Evolutionary conservation across 2,329 filamentous ascomycete genomes (phyloP), one percentile per base, ranked within the genome.

Genomic region (Fusarium penzigii): DNA sequence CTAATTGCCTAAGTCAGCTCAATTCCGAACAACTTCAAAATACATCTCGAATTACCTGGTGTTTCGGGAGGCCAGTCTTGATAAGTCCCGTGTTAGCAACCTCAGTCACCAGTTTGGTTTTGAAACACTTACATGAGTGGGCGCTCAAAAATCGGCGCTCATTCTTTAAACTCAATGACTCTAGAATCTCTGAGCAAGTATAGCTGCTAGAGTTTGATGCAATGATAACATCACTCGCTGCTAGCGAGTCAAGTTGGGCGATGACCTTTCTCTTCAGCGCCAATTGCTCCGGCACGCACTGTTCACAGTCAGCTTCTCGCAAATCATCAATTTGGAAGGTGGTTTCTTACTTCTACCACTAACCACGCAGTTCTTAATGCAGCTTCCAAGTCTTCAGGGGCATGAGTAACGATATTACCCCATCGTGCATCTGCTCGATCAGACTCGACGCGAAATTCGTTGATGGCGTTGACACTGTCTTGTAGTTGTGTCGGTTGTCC

Each of bases 141-240:
- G 71, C 69, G 49, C 75, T 78, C 25, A 77, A 55, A 16, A 78
- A 58, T 2, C 76, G 65, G 0, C 63, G 57, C 7, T 59, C 61
- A 12, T 72, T 62, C 29, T 65, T 68, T 10, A 78, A 43, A 0
- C 55, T 55, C 17, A 78, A 48, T 0, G 65, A 67, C 1, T 72
- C 61, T 1, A 76, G 53, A n/a, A 78, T 75, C 45, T 78, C 74
- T 0, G 65, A 64, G 17, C 73, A 75, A 7, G 70, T 69, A 55
- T 75, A 77, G 46, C 75, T 78, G 51, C 75, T 77, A 1, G 76
- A 78, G 47, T 79, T 79, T 0, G 74, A 76, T 0, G 73, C 75
- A 42, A 79, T 70, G 6, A 78, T 72, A 0, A 70, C 70, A 1
- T 70, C 65, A 1, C 62, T 51, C 1, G 64, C 58, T 0, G 75